Conservation (phyloP, 371 early-diverging fungal genomes). For the Coemansia linderi region DNA sequence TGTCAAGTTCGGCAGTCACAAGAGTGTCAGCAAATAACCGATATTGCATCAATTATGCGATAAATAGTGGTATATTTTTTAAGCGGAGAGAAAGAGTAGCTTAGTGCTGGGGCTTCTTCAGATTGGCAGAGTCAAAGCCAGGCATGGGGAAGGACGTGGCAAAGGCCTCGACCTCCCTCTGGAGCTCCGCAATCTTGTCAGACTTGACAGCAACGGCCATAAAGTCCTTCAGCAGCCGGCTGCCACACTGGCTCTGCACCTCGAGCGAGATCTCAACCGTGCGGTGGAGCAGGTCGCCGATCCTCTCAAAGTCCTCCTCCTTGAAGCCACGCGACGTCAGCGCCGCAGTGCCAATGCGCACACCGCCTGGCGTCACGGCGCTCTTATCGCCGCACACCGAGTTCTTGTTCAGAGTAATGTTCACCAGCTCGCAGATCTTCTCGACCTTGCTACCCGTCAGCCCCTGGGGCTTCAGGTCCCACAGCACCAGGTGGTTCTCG, state of each 20-base stretch:
- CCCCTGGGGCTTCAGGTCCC: constrained; percentile 86
- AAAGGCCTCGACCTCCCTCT: constrained; percentile 88
- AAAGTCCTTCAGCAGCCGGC: constrained; percentile 96
- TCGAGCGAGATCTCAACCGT: constrained; percentile 88
- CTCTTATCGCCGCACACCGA: constrained; percentile 88
- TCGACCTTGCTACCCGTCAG: constrained; percentile 88
- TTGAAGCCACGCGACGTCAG: constrained; percentile 90
- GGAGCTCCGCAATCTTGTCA: constrained; percentile 72
- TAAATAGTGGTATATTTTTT: neutral
- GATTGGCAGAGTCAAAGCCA: constrained; percentile 50
- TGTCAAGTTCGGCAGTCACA: too few relatives aligned
- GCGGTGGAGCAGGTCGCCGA: constrained; percentile 84
- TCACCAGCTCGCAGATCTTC: constrained; percentile 94
- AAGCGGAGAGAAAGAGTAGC: neutral
- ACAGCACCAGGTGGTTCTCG: constrained; percentile 92
- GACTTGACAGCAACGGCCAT: constrained; percentile 71
- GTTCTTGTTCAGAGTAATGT: constrained; percentile 94
- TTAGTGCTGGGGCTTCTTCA: constrained; percentile 53
- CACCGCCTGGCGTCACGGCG: constrained; percentile 90
- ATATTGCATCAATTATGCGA: neutral
- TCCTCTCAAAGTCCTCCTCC: constrained; percentile 81
- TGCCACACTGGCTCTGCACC: constrained; percentile 74
- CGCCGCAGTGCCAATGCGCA: constrained; percentile 87
- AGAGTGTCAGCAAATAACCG: too few relatives aligned
- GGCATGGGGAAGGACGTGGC: constrained; percentile 64